Evolutionary conservation across 2,329 filamentous ascomycete genomes (phyloP), one percentile per base, ranked within the genome.

Genomic region (Emergomyces orientalis): DNA sequence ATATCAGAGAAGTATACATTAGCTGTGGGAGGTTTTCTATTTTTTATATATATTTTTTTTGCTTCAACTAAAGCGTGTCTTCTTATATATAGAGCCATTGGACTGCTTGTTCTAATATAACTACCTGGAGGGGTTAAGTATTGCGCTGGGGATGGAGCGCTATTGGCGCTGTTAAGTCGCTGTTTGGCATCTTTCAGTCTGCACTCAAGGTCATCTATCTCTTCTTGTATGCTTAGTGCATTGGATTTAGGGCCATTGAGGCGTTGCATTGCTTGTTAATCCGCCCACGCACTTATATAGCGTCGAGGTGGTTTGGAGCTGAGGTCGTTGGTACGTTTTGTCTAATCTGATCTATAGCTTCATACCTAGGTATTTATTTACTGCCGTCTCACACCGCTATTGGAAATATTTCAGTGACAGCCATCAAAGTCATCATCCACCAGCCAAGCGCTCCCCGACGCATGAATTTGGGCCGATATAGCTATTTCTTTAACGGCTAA

Each of bases 151-250:
- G 63, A 63, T 56, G 37, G 67, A 67, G 37, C 54, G 58, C 60
- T 52, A 61, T 47, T 58, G 6, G 63, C 59, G 49, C 62, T 32
- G 27, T 71, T 74, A 66, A 82, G 69, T 63, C 75, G 74, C 22
- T 73, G 67, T 68, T 76, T 80, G 22, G 79, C 78, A 71, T 79
- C 71, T 37, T 75, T 72, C 0, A 83, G 74, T 63, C 77, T 78
- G 63, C 71, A 68, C 67, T 83, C 80, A 47, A 83, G 78, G 64
- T 79, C 75, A 17, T 73, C 71, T 63, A 83, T 77, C 67, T 77
- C 74, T 62, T 72, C 65, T 65, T 75, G 66, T 27, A 77, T 61
- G 43, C 70, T 68, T 49, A 67, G 63, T 6, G 65, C 51, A 54
- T 60, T 59, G 14, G 60, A 60, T 59, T 69, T 64, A 64, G 62